Evolutionary conservation across 2,329 filamentous ascomycete species (phyloP).

Genomic region (Trichoderma sp.): DNA sequence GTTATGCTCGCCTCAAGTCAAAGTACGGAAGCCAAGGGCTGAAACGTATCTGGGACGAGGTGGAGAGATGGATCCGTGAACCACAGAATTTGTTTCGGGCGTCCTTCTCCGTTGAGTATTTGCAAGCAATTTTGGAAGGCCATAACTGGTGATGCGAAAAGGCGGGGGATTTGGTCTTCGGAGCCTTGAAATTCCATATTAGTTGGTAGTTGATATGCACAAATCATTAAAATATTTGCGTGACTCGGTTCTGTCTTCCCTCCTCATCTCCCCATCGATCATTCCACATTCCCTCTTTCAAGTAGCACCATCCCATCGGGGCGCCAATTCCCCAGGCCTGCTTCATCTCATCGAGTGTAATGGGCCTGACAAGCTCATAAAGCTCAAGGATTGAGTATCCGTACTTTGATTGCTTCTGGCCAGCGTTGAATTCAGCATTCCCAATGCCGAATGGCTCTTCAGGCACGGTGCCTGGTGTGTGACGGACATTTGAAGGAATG

Average conservation of each 20-base stretch:
- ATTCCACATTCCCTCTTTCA: not conserved
- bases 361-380: not conserved
- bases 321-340: not conserved
- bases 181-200: too few relatives aligned
- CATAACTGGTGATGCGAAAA: not conserved
- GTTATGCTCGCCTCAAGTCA: constrained; percentile 13
- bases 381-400: not conserved
- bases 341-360: not conserved
- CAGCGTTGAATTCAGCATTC: not conserved
- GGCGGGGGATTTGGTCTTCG: too few relatives aligned
- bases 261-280: not conserved
- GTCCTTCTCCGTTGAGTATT: not conserved
- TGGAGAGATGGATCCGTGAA: constrained; percentile 14
- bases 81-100: constrained; percentile 18
- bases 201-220: too few relatives aligned
- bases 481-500: not conserved
- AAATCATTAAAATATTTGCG: not conserved
- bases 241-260: not conserved
- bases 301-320: not conserved
- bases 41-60: constrained; percentile 11
- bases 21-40: constrained; percentile 4
- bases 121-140: not conserved
- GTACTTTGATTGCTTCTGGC: not conserved
- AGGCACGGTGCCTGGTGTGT: not conserved
- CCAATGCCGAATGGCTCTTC: not conserved